Evolutionary conservation across 305 asterid species (phyloP).

Genomic region (Ilex paraguariensis): DNA sequence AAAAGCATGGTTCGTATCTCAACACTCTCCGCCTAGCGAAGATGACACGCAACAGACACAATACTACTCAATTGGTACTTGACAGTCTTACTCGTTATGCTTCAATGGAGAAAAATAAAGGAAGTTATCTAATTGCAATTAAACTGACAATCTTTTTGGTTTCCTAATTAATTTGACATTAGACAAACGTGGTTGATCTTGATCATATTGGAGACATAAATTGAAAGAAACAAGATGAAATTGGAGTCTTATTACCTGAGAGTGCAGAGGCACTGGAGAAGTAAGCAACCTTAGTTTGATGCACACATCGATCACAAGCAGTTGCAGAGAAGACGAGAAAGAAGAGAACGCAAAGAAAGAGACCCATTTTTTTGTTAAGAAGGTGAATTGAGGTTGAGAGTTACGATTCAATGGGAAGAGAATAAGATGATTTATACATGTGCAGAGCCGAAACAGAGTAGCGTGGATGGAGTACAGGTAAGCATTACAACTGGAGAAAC

Average conservation of each 20-base stretch:
- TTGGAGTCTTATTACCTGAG: conserved; percentile 36
- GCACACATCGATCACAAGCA: conserved; percentile 73
- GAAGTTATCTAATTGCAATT: no score
- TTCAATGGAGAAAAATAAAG: no score
- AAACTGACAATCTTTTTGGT: no score
- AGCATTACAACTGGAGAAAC: background rate
- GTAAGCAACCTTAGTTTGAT: conserved; percentile 47
- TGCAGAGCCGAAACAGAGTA: background rate
- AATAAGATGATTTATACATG: background rate
- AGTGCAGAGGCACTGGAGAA: conserved; percentile 48
- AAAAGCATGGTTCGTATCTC: no score
- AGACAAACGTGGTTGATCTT: background rate
- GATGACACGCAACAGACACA: no score
- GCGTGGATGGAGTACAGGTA: conserved; percentile 26
- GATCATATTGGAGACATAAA: background rate
- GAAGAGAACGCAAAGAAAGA: conserved; percentile 11
- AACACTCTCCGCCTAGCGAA: no score
- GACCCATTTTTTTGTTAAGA: conserved; percentile 15
- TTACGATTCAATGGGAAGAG: conserved; percentile 1
- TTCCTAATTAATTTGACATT: no score
- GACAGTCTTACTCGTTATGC: no score
- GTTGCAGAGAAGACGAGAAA: conserved; percentile 33
- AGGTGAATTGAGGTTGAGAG: background rate
- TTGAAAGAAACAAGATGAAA: background rate
- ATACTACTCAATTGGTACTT: no score